Conservation (phyloP, 2,329 filamentous ascomycete genomes). For the Pseudogymnoascus sp. region DNA sequence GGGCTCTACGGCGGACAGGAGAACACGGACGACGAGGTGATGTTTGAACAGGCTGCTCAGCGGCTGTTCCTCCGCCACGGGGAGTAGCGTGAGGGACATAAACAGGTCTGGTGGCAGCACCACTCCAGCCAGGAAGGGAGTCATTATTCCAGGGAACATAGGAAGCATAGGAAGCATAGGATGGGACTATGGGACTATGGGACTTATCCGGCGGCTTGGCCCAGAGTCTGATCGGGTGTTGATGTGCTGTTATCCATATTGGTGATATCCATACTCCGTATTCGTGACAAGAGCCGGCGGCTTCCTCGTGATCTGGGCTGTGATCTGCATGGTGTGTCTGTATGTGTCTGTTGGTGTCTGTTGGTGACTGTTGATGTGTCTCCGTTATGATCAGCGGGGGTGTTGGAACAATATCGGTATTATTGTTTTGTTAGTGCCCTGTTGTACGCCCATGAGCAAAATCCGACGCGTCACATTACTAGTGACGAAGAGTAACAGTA, state of each 20-base stretch:
- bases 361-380: no score
- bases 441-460: background rate
- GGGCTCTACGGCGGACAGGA: conserved; percentile 42
- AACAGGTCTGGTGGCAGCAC: background rate
- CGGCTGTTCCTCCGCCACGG: conserved; percentile 16
- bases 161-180: no score
- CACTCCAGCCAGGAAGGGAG: background rate
- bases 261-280: background rate
- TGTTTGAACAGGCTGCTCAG: conserved; percentile 27
- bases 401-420: background rate
- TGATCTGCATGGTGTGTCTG: background rate
- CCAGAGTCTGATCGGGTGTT: background rate
- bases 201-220: background rate
- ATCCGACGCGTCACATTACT: background rate
- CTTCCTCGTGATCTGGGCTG: background rate
- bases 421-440: background rate
- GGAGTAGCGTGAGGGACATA: background rate
- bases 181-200: no score
- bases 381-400: background rate
- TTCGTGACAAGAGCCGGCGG: background rate
- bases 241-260: background rate
- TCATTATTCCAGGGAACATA: background rate
- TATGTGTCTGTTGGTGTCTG: background rate
- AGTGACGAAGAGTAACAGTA: no score
- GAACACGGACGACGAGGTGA: conserved; percentile 36